These are phyloP conservation scores for Fusarium temperatum DNA, from an alignment of 2,329 filamentous ascomycete species.

Conservation along the genomic window DNA sequence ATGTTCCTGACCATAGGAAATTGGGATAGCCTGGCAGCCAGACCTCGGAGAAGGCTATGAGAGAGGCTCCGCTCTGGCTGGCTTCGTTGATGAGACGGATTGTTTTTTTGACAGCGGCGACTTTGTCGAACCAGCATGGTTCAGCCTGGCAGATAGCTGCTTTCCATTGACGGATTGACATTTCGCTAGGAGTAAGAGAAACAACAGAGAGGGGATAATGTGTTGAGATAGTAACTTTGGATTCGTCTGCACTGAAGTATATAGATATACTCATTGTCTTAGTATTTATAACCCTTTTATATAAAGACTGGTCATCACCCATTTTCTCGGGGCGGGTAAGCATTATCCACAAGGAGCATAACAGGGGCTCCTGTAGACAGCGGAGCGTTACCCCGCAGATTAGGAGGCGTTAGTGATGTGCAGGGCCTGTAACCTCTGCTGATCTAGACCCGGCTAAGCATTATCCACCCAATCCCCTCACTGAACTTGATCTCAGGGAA, in stretches of 20 bases:
- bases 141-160: background rate
- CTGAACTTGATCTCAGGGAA: background rate
- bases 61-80: background rate
- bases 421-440: background rate
- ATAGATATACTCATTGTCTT: no score
- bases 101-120: background rate
- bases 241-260: no score
- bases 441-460: background rate
- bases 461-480: background rate
- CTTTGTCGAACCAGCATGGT: background rate
- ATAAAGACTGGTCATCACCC: no score
- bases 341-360: no score
- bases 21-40: background rate
- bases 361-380: no score
- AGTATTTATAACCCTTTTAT: no score
- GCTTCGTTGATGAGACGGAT: background rate
- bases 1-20: background rate
- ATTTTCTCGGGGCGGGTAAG: background rate
- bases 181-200: background rate
- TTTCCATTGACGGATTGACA: constrained; percentile 1
- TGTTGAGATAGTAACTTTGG: background rate
- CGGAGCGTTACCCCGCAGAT: background rate
- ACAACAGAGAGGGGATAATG: no score
- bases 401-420: no score
- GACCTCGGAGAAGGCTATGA: background rate